phyloP scores from a whole-genome alignment of 2,329 filamentous ascomycete genomes.

The Cyanodermella asteris region DNA sequence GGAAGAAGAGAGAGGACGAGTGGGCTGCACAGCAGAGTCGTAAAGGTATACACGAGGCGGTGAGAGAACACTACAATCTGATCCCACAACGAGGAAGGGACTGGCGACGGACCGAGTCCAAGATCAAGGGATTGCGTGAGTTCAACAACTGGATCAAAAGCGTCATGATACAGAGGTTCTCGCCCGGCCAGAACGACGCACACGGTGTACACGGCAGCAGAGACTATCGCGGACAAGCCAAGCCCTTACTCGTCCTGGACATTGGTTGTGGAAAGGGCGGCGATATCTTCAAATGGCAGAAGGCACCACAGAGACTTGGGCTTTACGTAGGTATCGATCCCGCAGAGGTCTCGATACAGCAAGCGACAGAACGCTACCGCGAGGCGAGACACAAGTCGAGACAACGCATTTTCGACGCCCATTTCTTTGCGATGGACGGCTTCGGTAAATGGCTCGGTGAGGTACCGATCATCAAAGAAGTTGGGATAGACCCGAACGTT shows the following conservation, averaged over 20 bases:
- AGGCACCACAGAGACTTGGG: slow-evolving; percentile 72
- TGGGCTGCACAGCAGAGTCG: slow-evolving; percentile 19
- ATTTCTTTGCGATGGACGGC: slow-evolving; percentile 82
- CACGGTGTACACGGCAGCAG: no score
- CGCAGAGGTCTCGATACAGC: slow-evolving; percentile 75
- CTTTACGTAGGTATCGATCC: slow-evolving; percentile 90
- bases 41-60: slow-evolving; percentile 63
- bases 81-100: slow-evolving; percentile 84
- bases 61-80: slow-evolving; percentile 85
- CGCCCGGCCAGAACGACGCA: slow-evolving; percentile 48
- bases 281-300: slow-evolving; percentile 88
- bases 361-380: slow-evolving; percentile 54
- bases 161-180: slow-evolving; percentile 90
- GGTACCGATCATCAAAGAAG: slow-evolving; percentile 58
- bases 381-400: slow-evolving; percentile 25
- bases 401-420: slow-evolving; percentile 54
- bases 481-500: slow-evolving; percentile 63
- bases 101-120: slow-evolving; percentile 83
- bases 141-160: slow-evolving; percentile 99
- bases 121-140: slow-evolving; percentile 79
- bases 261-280: slow-evolving; percentile 94
- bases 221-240: slow-evolving; percentile 10
- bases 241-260: slow-evolving; percentile 63
- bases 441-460: slow-evolving; percentile 69
- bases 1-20: slow-evolving; percentile 18